Percentiles rank a stretch among this genome's conserved stretches.
Evolutionary conservation across 2,329 filamentous ascomycete species (phyloP).

Genomic region (Aspergillus fumigatiaffinis): DNA sequence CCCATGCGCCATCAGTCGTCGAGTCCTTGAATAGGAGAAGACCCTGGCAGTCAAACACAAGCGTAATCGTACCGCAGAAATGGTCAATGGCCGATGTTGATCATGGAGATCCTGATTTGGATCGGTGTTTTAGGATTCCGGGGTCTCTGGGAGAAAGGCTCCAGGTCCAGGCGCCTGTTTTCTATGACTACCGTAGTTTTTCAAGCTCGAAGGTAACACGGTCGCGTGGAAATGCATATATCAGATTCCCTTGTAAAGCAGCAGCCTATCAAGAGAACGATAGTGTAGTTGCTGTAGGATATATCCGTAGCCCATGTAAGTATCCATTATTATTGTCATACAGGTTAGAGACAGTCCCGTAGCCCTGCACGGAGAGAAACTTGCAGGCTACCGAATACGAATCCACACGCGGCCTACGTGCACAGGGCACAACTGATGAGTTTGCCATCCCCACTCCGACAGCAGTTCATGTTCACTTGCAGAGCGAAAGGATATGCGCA

Average conservation of each 20-base stretch:
- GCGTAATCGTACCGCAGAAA: neutral
- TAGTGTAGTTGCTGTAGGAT: neutral
- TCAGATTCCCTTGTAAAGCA: no score
- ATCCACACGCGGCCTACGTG: slow-evolving; percentile 4
- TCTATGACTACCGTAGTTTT: no score
- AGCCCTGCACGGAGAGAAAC: neutral
- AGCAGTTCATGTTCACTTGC: slow-evolving; percentile 1
- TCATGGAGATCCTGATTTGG: neutral
- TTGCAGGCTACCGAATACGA: neutral
- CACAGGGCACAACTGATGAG: slow-evolving; percentile 14
- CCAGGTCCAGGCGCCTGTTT: no score
- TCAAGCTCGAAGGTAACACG: no score
- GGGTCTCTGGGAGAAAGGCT: neutral
- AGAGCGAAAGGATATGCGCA: neutral
- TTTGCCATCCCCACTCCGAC: slow-evolving; percentile 10
- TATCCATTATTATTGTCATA: neutral
- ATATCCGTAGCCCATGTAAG: neutral
- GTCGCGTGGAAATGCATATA: no score
- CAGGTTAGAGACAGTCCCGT: neutral
- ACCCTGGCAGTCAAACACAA: neutral
- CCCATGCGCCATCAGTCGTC: neutral
- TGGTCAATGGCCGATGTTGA: neutral
- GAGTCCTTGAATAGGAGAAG: neutral
- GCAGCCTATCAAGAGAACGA: no score
- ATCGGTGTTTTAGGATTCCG: neutral